Base-by-base conservation (phyloP, 2,329 filamentous ascomycete species). In the Helotiales sp. region DNA sequence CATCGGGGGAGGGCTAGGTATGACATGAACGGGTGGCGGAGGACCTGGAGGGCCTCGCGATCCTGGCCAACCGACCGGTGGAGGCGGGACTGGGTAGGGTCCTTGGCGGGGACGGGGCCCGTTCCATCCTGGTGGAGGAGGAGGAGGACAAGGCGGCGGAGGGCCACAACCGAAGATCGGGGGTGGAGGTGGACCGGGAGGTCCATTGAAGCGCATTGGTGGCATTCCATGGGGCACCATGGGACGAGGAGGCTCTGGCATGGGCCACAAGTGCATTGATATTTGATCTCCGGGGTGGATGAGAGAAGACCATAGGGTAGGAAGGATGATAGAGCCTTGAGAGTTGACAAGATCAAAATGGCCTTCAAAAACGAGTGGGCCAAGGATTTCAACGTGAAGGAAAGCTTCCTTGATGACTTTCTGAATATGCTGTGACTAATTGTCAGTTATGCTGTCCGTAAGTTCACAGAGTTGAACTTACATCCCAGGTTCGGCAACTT, bases 331-430 rank as follows among this genome's bases (percentile, higher is more conserved):
- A 70, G 92, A 87, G 33, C 87, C 86, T 65, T 90, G 83, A 3
- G 89, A 88, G 0, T 87, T 89, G 49, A 90, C 80, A 33, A 93
- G 76, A 69, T 93, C 89, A 71, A 91, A 93, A 69, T 90, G 88
- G 1, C 89, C 89, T 58, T 88, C 82, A 64, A 86, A 84, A 25
- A 93, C 89, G 64, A 90, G 87, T 13, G 84, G 86, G 0, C 87
- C 88, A 52, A 92, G 84, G 13, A 86, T 78, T 40, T 91, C 88
- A 54, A 93, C 86, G 65, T 91, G 87, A 22, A 87, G 72, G 70
- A 93, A 93, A 15, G 89, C 89, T 75, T 92, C 49, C 15, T 27
- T 17, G 30, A 52, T 25, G 49, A 52, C 22, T 27, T 25, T 44
- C 22, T 25, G 10, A 19, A 44, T 15, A 5, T 9, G 6, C 40